Evolutionary conservation across 2,329 filamentous ascomycete genomes (phyloP).

Genomic region (Penicillium sp.): DNA sequence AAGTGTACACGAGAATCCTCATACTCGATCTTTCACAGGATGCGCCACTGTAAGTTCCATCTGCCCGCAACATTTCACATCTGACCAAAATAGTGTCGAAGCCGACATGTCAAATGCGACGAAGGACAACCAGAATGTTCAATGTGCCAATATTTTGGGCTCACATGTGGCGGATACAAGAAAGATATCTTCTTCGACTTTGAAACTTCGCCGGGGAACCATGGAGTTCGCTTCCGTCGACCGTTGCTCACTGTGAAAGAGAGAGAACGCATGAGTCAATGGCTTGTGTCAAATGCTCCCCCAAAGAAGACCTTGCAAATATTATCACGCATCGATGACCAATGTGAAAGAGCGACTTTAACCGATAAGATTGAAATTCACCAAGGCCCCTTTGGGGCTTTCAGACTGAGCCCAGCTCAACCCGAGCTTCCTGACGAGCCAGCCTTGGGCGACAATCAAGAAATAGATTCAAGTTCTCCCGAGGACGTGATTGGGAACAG

Average conservation of each 20-base stretch:
- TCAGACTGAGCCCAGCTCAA: conserved; percentile 7
- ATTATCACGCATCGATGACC: conserved; percentile 31
- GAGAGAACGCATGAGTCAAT: conserved; percentile 37
- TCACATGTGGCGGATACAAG: conserved; percentile 45
- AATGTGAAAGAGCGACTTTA: conserved; percentile 14
- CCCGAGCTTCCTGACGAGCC: background rate
- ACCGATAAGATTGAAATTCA: conserved; percentile 7
- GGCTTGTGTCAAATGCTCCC: conserved; percentile 36
- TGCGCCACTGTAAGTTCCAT: conserved; percentile 13
- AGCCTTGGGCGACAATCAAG: background rate
- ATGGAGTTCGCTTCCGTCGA: conserved; percentile 40
- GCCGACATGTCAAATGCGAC: conserved; percentile 50
- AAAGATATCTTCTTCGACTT: conserved; percentile 41
- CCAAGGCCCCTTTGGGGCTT: conserved; percentile 16
- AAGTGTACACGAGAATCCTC: conserved; percentile 4
- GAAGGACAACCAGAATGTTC: conserved; percentile 44
- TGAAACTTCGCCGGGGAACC: conserved; percentile 15
- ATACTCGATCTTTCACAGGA: conserved; percentile 18
- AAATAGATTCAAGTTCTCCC: conserved; percentile 1
- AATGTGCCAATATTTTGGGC: conserved; percentile 37
- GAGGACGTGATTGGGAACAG: background rate
- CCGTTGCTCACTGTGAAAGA: conserved; percentile 46
- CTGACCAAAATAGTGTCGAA: conserved; percentile 33
- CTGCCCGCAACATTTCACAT: background rate
- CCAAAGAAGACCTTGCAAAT: conserved; percentile 22